Base-by-base conservation (phyloP, 257 asterid genomes). In the Mitragyna speciosa region DNA sequence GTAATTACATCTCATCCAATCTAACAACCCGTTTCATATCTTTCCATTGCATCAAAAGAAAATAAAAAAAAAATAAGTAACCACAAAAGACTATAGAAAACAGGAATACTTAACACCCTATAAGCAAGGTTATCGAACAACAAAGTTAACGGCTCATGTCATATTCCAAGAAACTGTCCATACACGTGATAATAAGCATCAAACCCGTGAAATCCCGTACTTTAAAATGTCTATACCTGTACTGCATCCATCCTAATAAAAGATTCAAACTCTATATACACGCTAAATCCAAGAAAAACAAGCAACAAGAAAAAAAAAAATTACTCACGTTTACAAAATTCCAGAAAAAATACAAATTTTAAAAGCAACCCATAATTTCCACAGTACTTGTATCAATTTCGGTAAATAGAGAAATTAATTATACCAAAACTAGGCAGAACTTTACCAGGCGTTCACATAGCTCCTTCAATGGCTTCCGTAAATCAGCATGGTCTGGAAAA, bases 401-500 rank as follows among this genome's bases (percentile, higher is more conserved):
- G 19, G 16, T 1, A 71, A 71, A 47, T 6, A 45, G 0, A 15
- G 48, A 4, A 17, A 16, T 8, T 2, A 67, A 33, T 7, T 16
- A 33, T 16, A 33, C 20, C 43, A 16, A 67, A 3, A 36, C 75
- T 24, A 16, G 10, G 58, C 41, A 72, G 78, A 33, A 74, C 70
- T 52, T 71, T 91, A 92, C 97, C 97, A 91, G 92, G 69, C 84
- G 85, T 86, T 92, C 87, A 58, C 98, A 94, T 47, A 92, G 97
- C 81, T 86, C 86, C 80, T 94, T 94, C 86, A 92, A 82, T 8
- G 98, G 97, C 80, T 90, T 90, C 83, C 94, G 86, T 19, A 94
- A 78, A 79, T 90, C 90, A 20, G 92, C 92, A 78, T 91, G 90
- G 90, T 94, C 97, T 0, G 91, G 89, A 80, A 92, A 94, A 87